Percentiles rank a stretch among this genome's conserved stretches.
Conservation (phyloP, 495 filamentous ascomycete genomes). For the Aspergillus cristatus region DNA sequence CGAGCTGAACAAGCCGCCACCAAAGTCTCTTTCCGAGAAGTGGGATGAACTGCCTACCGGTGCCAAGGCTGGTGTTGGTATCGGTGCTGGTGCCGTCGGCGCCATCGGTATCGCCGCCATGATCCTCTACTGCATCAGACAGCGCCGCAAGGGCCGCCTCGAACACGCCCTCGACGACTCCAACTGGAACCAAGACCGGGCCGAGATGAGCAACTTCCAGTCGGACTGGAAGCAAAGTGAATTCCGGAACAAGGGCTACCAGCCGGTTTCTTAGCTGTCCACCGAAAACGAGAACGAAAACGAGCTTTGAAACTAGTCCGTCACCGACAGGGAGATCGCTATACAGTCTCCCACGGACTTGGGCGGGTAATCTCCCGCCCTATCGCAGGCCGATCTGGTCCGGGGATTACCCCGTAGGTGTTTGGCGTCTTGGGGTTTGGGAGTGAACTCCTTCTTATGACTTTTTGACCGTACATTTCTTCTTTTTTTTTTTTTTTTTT, state of each 20-base stretch:
- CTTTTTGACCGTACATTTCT: too few relatives aligned
- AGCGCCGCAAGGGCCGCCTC: constrained; percentile 54
- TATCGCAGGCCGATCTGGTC: neutral
- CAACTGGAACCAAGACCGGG: constrained; percentile 46
- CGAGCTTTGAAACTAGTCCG: too few relatives aligned
- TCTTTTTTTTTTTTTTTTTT: too few relatives aligned
- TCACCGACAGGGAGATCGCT: too few relatives aligned
- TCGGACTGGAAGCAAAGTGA: constrained; percentile 31
- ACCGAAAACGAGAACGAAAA: too few relatives aligned
- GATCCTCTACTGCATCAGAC: constrained; percentile 54
- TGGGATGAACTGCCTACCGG: constrained; percentile 45
- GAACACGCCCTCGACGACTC: constrained; percentile 51
- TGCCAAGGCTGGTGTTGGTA: constrained; percentile 53
- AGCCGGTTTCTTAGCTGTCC: constrained; percentile 25
- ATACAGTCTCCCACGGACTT: too few relatives aligned
- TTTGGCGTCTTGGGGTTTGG: too few relatives aligned
- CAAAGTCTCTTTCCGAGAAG: constrained; percentile 43
- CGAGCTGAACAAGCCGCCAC: constrained; percentile 21
- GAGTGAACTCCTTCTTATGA: too few relatives aligned
- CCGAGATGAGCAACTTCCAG: constrained; percentile 53
- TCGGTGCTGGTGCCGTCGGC: constrained; percentile 38
- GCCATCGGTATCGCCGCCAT: constrained; percentile 39
- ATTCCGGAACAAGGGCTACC: constrained; percentile 30
- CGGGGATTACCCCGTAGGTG: neutral
- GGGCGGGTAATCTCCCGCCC: neutral